A percentile compares a stretch with the other conserved stretches of the same genome.
phyloP scores from a whole-genome alignment of 768 basidiomycete genomes.

The Amyloporia xantha region DNA sequence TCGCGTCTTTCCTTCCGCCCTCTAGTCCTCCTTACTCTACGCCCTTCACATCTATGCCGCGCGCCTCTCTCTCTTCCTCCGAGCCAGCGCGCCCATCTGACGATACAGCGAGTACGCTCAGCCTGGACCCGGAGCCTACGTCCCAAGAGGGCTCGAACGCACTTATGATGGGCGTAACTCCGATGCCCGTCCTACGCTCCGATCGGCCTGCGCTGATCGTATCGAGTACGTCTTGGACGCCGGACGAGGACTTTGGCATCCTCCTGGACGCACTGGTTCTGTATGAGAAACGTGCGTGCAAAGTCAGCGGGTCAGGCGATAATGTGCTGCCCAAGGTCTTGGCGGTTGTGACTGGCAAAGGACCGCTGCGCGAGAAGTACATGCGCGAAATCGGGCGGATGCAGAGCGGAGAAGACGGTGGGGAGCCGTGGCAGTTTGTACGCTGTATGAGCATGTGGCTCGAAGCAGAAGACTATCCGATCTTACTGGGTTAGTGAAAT shows the following conservation, averaged over 20 bases:
- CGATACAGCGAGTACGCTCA: slow-evolving; percentile 7
- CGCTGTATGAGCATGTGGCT: slow-evolving; percentile 82
- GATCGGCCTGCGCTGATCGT: slow-evolving; percentile 85
- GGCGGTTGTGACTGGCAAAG: slow-evolving; percentile 87
- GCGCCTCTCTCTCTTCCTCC: slow-evolving; percentile 11
- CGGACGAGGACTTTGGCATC: slow-evolving; percentile 91
- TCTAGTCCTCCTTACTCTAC: slow-evolving; percentile 52
- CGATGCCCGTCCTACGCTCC: slow-evolving; percentile 44
- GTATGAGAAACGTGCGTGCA: slow-evolving; percentile 60
- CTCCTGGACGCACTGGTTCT: slow-evolving; percentile 65
- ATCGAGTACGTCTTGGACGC: slow-evolving; percentile 94
- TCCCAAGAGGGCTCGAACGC: slow-evolving; percentile 6
- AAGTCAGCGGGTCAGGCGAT: not conserved
- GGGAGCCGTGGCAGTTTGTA: slow-evolving; percentile 61
- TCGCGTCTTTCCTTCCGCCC: slow-evolving; percentile 45
- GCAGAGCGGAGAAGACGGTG: slow-evolving; percentile 34
- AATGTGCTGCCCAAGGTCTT: slow-evolving; percentile 63
- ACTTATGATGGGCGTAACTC: slow-evolving; percentile 20
- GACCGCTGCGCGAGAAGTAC: slow-evolving; percentile 66
- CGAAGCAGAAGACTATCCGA: slow-evolving; percentile 84
- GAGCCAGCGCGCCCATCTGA: not conserved
- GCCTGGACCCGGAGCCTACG: slow-evolving; percentile 13
- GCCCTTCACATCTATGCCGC: slow-evolving; percentile 47
- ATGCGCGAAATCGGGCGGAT: slow-evolving; percentile 59
- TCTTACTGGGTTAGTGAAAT: slow-evolving; percentile 58